phyloP scores from a whole-genome alignment of 495 filamentous ascomycete species.

The Poronia punctata region DNA sequence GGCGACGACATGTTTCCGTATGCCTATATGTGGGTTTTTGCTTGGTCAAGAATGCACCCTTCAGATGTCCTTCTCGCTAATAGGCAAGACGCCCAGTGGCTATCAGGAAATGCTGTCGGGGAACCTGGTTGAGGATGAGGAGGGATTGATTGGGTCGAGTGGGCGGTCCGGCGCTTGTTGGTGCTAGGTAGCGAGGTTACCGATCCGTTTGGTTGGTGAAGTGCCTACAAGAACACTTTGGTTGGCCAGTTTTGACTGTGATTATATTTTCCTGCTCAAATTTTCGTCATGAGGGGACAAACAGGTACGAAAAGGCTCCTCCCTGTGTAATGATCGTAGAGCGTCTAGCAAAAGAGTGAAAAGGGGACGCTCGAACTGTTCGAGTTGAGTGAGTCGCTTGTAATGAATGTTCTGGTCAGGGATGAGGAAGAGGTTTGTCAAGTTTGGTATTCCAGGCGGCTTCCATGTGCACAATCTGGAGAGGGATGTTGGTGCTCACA shows the following conservation, averaged over 20 bases:
- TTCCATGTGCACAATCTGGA: conserved; percentile 1
- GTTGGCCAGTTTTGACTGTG: conserved; percentile 5
- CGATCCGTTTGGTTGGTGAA: conserved; percentile 8
- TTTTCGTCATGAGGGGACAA: not conserved
- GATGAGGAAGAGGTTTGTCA: not conserved
- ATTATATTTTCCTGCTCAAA: too few species aligned
- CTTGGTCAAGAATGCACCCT: conserved; percentile 16
- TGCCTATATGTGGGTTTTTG: too few species aligned
- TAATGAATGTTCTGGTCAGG: too few species aligned
- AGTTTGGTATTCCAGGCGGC: not conserved
- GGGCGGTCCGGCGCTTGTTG: conserved; percentile 31
- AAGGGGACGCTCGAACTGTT: not conserved
- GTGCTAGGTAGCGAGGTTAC: conserved; percentile 23
- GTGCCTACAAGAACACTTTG: conserved; percentile 8
- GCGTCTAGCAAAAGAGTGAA: not conserved
- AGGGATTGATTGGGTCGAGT: conserved; percentile 24
- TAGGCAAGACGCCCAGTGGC: conserved; percentile 19
- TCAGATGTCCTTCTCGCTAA: conserved; percentile 7
- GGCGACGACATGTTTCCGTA: conserved; percentile 52
- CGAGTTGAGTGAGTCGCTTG: conserved; percentile 2
- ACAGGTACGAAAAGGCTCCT: too few species aligned
- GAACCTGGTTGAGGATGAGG: conserved; percentile 14
- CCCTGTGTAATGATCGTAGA: too few species aligned
- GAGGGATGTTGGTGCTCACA: too few species aligned
- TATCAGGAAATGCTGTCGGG: conserved; percentile 16